Conservation (phyloP, 805 yeast species). For the Yamadazyma philogaea region DNA sequence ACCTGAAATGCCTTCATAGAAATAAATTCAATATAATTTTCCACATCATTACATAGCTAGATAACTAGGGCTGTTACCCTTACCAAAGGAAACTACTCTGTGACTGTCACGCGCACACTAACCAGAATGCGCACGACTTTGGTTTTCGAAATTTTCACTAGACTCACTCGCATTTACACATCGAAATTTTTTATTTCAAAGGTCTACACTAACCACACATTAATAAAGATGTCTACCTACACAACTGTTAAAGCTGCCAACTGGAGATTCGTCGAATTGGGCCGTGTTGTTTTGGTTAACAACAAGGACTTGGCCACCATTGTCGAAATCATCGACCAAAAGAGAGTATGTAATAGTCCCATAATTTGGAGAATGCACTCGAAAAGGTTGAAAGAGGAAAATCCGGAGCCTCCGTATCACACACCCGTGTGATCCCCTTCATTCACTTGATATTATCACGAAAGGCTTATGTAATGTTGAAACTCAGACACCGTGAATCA, state of each 20-base stretch:
- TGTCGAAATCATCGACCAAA: conserved; percentile 98
- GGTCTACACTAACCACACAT: conserved; percentile 8
- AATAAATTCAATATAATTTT: too few relatives aligned
- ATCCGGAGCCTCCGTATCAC: not conserved
- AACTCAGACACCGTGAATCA: too few relatives aligned
- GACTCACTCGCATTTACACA: conserved; percentile 11
- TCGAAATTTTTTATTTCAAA: conserved; percentile 15
- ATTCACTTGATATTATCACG: too few relatives aligned
- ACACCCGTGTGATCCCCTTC: not conserved
- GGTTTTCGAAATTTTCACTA: conserved; percentile 9
- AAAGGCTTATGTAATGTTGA: too few relatives aligned
- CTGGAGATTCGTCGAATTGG: conserved; percentile 99
- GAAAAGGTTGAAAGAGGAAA: not conserved
- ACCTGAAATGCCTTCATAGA: too few relatives aligned
- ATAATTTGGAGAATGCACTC: not conserved
- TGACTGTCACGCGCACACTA: conserved; percentile 1
- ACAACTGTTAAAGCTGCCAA: conserved; percentile 89
- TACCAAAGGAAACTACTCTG: not conserved
- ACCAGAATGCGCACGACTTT: conserved; percentile 4
- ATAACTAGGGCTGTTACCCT: not conserved
- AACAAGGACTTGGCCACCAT: conserved; percentile 92
- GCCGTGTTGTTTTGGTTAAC: conserved; percentile 91
- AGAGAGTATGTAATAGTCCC: conserved; percentile 69
- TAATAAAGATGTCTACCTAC: conserved; percentile 27
- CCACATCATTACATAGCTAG: not conserved